Evolutionary conservation across 306 rosid species (phyloP).

Genomic region (Sechiopsis laciniata): DNA sequence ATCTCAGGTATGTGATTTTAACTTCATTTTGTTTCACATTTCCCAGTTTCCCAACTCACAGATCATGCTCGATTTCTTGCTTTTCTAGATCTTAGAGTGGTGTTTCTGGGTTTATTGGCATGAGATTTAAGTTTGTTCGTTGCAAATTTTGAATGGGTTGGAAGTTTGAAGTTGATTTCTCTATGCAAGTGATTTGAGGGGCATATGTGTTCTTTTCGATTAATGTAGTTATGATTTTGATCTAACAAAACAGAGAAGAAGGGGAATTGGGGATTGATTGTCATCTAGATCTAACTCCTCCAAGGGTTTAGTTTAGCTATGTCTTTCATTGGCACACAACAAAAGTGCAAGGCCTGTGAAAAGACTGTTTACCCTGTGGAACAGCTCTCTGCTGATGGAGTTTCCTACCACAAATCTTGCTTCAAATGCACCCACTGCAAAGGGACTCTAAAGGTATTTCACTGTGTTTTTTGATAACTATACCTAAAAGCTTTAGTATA

Average conservation of each 20-base stretch:
- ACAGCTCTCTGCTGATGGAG: conserved; percentile 86
- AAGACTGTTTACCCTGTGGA: conserved; percentile 93
- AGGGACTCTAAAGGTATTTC: conserved; percentile 79
- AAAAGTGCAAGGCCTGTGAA: conserved; percentile 89
- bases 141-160: neutral
- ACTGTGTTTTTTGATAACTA: neutral
- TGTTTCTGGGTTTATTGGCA: neutral
- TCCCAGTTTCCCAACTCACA: too few species aligned
- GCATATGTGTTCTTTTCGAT: neutral
- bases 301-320: conserved; percentile 30
- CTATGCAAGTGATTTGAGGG: neutral
- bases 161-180: too few species aligned
- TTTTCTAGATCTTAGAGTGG: neutral
- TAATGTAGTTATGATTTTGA: conserved; percentile 1
- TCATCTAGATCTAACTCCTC: conserved; percentile 48
- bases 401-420: conserved; percentile 83
- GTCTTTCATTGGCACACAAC: conserved; percentile 87
- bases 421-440: conserved; percentile 96
- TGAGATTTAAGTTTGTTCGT: conserved; percentile 1
- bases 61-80: too few species aligned
- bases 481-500: neutral
- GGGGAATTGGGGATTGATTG: neutral
- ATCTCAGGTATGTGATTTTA: conserved; percentile 15
- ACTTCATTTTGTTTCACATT: neutral
- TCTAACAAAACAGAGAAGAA: conserved; percentile 8